Base-by-base conservation (phyloP, 345 rosid species). In the Iberis pinnata region DNA sequence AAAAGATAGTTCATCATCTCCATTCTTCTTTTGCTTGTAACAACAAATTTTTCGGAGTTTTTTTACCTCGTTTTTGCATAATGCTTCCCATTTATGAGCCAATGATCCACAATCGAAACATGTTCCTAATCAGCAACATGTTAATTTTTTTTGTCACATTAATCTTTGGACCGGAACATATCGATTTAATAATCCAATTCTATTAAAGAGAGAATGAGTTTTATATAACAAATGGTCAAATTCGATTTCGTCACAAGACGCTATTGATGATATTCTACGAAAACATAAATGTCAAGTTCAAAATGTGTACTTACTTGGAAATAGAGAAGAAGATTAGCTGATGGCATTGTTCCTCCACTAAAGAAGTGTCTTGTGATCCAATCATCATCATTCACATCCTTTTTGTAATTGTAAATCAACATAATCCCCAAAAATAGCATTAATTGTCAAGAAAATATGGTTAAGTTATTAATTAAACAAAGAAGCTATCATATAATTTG, bases 311-410 rank as follows among this genome's bases (percentile, higher is more conserved):
- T 67, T 37, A 78, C 94, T 82, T 90, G 96, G 70, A 87, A 90
- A 72, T 90, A 86, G 27, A 87, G 95, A 42, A 87, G 78, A 67
- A 90, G 75, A 76, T 86, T 73, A 4, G 96, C 86, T 0, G 96
- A 75, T 19, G 95, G 98, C 98, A 84, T 84, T 47, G 95, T 84
- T 41, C 95, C 92, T 43, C 95, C 96, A 0, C 78, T 78, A 61
- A 90, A 84, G 86, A 87, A 90, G 70, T 87, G 63, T 70, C 82
- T 75, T 42, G 92, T 79, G 42, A 87, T 87, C 96, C 98, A 84
- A 60, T 87, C 98, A 50, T 82, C 98, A 47, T 82, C 98, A 65
- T 82, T 79, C 61, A 71, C 43, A 60, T 82, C 96, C 96, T 82
- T 45, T 40, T 55, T 6, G 6, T 22, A 22, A n/a, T 22, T 2